Percentiles rank a stretch among this genome's conserved stretches.
phyloP scores from a whole-genome alignment of 768 basidiomycete genomes.

The Leucocoprinus leucothites region DNA sequence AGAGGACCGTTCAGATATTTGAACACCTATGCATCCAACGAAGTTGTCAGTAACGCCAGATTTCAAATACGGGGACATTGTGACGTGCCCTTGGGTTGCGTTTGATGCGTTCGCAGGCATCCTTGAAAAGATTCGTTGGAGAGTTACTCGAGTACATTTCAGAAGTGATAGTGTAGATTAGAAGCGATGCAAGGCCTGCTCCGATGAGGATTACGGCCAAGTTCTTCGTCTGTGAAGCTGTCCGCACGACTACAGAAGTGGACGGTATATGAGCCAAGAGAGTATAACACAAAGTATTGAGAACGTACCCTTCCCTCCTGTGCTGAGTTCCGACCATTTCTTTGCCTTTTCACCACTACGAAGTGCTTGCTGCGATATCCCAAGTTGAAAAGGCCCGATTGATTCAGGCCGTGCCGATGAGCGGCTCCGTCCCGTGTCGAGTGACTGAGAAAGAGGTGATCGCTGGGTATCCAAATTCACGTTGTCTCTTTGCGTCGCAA shows the following conservation, averaged over 20 bases:
- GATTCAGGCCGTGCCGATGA: constrained; percentile 47
- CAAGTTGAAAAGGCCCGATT: constrained; percentile 78
- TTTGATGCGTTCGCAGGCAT: constrained; percentile 52
- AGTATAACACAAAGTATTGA: not conserved
- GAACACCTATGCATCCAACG: constrained; percentile 45
- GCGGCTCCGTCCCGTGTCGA: constrained; percentile 53
- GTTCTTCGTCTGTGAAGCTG: constrained; percentile 48
- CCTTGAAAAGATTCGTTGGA: constrained; percentile 74
- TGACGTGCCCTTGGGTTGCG: constrained; percentile 39
- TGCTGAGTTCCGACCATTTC: constrained; percentile 79
- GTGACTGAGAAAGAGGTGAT: constrained; percentile 57
- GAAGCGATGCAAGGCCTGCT: constrained; percentile 74
- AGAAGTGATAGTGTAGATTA: constrained; percentile 76
- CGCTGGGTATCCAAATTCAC: constrained; percentile 36
- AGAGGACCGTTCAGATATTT: constrained; percentile 67
- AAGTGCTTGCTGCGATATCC: constrained; percentile 55
- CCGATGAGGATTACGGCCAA: constrained; percentile 64
- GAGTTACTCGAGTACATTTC: constrained; percentile 89
- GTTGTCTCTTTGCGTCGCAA: constrained; percentile 46
- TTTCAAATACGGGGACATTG: not conserved
- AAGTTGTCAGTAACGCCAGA: not conserved
- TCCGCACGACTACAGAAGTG: constrained; percentile 38
- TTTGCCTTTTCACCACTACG: constrained; percentile 53
- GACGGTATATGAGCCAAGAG: not conserved
- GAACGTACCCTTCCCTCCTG: constrained; percentile 69